Evolutionary conservation across 2,329 filamentous ascomycete species (phyloP), one percentile per base, ranked within the genome.

Genomic region (Fusarium guadeloupense): DNA sequence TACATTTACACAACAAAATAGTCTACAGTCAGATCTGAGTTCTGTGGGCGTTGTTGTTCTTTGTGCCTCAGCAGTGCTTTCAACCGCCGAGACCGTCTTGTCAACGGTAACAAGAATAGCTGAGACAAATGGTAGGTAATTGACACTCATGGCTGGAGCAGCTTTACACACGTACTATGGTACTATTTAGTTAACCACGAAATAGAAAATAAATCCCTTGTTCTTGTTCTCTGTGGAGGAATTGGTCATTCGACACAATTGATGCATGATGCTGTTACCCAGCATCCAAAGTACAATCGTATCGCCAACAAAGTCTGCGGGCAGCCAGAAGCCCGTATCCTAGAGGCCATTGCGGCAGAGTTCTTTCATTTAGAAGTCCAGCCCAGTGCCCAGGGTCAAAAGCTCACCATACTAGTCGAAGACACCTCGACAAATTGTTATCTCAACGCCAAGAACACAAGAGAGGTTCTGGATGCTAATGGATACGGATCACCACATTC

Each of bases 361-460:
- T 68, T 66, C 43, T 68, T 64, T 4, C 12, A 41, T 17, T 31
- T 68, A 4, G 9, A 28, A 6, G 50, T 43, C 9, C 12, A 39
- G 12, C 20, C 12, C 12, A 49, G 17, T 10, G 13, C 4, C 19
- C 21, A 20, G 19, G 12, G 5, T 13, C 34, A 62, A 7, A 31
- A 9, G 5, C 35, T 68, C 7, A 48, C 38, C 7, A 30, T 66
- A 25, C 47, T 68, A 26, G 40, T 68, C 3, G 66, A 67, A 20
- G 62, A 67, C 37, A 20, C 41, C n/a, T 68, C 59, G 8, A 68
- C 62, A 5, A 68, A 68, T 28, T 68, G 65, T 17, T 59, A 52
- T 4, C 62, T 66, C 25, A 68, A 68, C 14, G 62, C 66, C 9
- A 23, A 34, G 5, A 55, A 62, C n/a, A 59, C 65, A 7, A 54